Evolutionary conservation across 768 basidiomycete genomes (phyloP), one percentile per base, ranked within the genome.

Genomic region (Clavaria fumosa): DNA sequence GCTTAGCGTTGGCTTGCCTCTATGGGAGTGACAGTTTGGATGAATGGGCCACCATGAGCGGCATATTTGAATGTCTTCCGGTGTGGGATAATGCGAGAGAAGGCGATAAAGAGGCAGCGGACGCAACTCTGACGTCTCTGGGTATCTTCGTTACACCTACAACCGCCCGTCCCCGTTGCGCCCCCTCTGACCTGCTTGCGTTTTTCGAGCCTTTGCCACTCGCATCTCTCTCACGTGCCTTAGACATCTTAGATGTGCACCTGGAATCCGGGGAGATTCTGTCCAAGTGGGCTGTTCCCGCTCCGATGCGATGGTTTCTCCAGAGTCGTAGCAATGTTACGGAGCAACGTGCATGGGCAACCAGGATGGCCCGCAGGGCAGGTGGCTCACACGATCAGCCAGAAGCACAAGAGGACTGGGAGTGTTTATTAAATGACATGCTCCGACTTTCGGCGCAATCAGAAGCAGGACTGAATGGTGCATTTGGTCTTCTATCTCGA

Each of bases 11-110:
- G 9, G 80, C 90, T 5, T 80, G 78, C 48, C 57, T 96, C 17
- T 99, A 99, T 44, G 89, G 89, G 10, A 81, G 72, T 47, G 67
- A 75, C 42, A 69, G 69, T 39, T 57, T 78, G 23, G 63, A 73
- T 41, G 67, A 77, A 45, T 93, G 85, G 86, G 50, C 73, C 1
- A 75, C 64, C 3, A 96, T 95, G 90, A 85, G 80, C 45, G 62
- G 65, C 22, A 84, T 99, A 35, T 96, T 99, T 53, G 93, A 99
- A 53, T 99, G 91, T 52, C 66, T 97, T 22, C 93, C 93, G 0
- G 93, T 79, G 3, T 95, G 91, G 86, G 77, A 75, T 40, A 61
- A 75, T 30, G 44, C 62, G 3, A 53, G 54, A 28, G 71, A 77
- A 33, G 66, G 67, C 28, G 69, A 82, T 41, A 71, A 66, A 34